Evolutionary conservation across 1,139 yeast species (phyloP).

Genomic region (Magnusiomyces ingens): DNA sequence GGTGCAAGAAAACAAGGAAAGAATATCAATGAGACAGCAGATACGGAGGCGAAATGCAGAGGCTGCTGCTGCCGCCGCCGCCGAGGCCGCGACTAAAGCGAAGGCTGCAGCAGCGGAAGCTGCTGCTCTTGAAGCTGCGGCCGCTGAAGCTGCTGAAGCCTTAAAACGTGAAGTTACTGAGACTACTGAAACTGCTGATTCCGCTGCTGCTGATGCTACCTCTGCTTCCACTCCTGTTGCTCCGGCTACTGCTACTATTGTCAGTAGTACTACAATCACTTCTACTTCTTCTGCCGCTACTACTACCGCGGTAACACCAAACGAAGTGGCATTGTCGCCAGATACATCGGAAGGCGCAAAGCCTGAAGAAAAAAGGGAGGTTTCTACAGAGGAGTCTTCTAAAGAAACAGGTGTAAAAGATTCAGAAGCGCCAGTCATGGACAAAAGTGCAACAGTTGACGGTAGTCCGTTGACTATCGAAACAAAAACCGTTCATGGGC

Average conservation of each 20-base stretch:
- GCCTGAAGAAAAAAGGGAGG: not conserved
- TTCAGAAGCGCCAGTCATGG: not conserved
- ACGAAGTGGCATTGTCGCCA: not conserved
- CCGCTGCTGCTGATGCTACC: not conserved
- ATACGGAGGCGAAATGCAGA: not conserved
- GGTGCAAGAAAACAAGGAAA: conserved; percentile 1
- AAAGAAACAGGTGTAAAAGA: not conserved
- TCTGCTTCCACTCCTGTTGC: not conserved
- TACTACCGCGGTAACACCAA: not conserved
- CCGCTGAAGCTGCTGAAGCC: conserved; percentile 12
- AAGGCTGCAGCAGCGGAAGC: not conserved
- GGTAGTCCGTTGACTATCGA: not conserved
- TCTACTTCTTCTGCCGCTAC: not conserved
- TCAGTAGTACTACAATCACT: not conserved
- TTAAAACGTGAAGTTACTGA: no score
- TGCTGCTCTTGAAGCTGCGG: conserved; percentile 11
- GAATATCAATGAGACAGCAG: not conserved
- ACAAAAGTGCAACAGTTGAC: not conserved
- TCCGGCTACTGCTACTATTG: not conserved
- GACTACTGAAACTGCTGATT: not conserved
- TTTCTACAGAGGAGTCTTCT: not conserved
- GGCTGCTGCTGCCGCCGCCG: conserved; percentile 2
- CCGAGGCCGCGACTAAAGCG: not conserved
- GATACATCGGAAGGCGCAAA: not conserved
- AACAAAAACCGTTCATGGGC: not conserved